Evolutionary conservation across 768 basidiomycete species (phyloP).

Genomic region (Mycena alexandri): DNA sequence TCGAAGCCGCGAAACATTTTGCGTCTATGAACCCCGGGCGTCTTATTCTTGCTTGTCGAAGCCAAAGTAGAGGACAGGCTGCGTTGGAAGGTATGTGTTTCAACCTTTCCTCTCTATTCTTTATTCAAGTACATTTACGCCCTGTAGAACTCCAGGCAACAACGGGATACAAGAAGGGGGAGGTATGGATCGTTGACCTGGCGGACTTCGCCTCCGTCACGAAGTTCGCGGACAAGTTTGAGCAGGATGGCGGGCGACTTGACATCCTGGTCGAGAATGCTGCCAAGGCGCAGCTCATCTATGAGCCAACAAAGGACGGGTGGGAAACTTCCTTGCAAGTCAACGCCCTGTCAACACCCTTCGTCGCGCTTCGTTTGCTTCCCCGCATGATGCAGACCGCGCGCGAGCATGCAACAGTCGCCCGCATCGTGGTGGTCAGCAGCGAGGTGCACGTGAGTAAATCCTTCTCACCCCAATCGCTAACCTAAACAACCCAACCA

Average conservation of each 20-base stretch:
- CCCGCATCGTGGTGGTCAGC: conserved; percentile 41
- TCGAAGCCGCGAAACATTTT: conserved; percentile 41
- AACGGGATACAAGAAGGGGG: conserved; percentile 36
- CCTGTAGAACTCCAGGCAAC: conserved; percentile 17
- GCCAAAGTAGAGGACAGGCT: conserved; percentile 13
- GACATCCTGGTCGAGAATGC: conserved; percentile 50
- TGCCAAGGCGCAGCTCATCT: conserved; percentile 30
- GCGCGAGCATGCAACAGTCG: conserved; percentile 3
- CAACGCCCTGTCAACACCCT: conserved; percentile 47
- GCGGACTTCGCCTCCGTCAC: conserved; percentile 47
- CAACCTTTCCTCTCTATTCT: not conserved
- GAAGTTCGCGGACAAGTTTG: conserved; percentile 49
- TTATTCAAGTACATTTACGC: not conserved
- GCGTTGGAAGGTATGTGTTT: conserved; percentile 19
- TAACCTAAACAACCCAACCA: too few species aligned
- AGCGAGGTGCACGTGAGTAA: conserved; percentile 41
- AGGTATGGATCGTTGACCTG: conserved; percentile 50
- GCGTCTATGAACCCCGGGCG: conserved; percentile 36
- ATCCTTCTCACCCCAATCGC: too few species aligned
- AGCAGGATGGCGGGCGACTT: conserved; percentile 37
- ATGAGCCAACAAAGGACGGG: conserved; percentile 44
- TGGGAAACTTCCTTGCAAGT: conserved; percentile 51
- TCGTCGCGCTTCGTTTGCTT: conserved; percentile 45
- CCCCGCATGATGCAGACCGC: conserved; percentile 46
- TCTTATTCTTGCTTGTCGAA: conserved; percentile 50